phyloP scores from a whole-genome alignment of 164 flowering plant species.

The Nymphaea colorata region DNA sequence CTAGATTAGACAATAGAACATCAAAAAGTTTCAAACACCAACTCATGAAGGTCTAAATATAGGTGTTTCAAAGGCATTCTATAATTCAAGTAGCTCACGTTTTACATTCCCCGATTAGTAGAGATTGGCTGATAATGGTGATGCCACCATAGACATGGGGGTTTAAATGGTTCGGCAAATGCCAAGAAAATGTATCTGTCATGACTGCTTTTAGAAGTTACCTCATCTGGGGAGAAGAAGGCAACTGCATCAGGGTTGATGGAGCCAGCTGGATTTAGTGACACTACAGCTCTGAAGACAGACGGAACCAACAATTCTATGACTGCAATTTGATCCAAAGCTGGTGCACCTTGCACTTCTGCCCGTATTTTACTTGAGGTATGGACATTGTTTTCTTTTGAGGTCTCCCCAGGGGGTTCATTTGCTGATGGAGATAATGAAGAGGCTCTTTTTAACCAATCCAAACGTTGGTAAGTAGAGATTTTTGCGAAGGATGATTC shows the following conservation, averaged over 20 bases:
- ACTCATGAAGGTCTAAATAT: too few relatives aligned
- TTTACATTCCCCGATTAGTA: too few relatives aligned
- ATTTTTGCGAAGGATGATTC: slow-evolving; percentile 48
- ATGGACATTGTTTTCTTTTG: slow-evolving; percentile 36
- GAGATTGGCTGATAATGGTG: too few relatives aligned
- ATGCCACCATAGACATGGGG: too few relatives aligned
- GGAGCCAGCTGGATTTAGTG: slow-evolving; percentile 87
- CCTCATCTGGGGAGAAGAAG: slow-evolving; percentile 98
- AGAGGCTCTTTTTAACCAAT: slow-evolving; percentile 79
- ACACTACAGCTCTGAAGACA: slow-evolving; percentile 69
- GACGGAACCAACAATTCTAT: slow-evolving; percentile 72
- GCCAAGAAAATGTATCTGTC: background rate
- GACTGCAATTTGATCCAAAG: slow-evolving; percentile 54
- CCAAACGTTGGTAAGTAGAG: slow-evolving; percentile 57
- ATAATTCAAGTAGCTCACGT: too few relatives aligned
- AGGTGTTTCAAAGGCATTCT: too few relatives aligned
- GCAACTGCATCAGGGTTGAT: slow-evolving; percentile 90
- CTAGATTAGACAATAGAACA: background rate
- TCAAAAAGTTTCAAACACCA: background rate
- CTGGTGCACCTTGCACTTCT: slow-evolving; percentile 19
- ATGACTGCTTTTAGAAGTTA: slow-evolving; percentile 11
- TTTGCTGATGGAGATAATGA: slow-evolving; percentile 31
- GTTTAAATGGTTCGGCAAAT: background rate
- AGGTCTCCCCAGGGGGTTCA: slow-evolving; percentile 31
- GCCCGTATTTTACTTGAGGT: slow-evolving; percentile 31